Evolutionary conservation across 805 yeast genomes (phyloP).

Genomic region (Suhomyces pyralidae): DNA sequence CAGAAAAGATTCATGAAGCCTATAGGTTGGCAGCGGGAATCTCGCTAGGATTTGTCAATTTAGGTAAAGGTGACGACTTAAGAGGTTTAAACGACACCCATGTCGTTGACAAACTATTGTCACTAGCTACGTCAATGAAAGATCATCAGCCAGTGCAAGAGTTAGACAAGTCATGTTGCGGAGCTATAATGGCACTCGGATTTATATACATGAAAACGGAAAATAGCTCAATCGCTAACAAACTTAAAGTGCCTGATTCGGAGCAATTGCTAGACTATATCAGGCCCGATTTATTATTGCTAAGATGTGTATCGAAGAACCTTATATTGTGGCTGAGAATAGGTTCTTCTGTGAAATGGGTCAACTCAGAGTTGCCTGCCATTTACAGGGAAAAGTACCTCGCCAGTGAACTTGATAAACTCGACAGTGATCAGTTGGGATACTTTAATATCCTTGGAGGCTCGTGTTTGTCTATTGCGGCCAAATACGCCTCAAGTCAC

Average conservation of each 20-base stretch:
- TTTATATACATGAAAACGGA: slow-evolving; percentile 71
- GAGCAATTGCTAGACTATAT: slow-evolving; percentile 61
- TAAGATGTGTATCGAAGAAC: slow-evolving; percentile 61
- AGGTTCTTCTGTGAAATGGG: slow-evolving; percentile 51
- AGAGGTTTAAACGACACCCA: slow-evolving; percentile 60
- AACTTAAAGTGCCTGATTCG: slow-evolving; percentile 58
- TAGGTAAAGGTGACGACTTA: slow-evolving; percentile 69
- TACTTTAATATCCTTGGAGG: slow-evolving; percentile 72
- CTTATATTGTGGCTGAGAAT: slow-evolving; percentile 72
- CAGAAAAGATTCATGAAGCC: slow-evolving; percentile 64
- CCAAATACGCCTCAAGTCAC: slow-evolving; percentile 72
- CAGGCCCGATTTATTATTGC: slow-evolving; percentile 72
- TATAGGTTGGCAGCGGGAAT: slow-evolving; percentile 87
- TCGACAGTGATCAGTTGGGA: slow-evolving; percentile 62
- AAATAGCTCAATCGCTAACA: slow-evolving; percentile 56
- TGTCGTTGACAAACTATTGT: slow-evolving; percentile 57
- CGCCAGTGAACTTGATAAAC: slow-evolving; percentile 18
- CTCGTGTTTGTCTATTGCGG: slow-evolving; percentile 65
- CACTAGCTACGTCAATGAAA: slow-evolving; percentile 55
- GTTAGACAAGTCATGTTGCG: slow-evolving; percentile 62
- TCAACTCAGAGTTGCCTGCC: slow-evolving; percentile 53
- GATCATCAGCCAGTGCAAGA: slow-evolving; percentile 61
- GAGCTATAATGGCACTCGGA: slow-evolving; percentile 73
- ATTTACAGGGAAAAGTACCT: slow-evolving; percentile 33
- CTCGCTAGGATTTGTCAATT: slow-evolving; percentile 77